phyloP scores from a whole-genome alignment of 2,329 filamentous ascomycete genomes.

The Neofusicoccum kwambonambiense region DNA sequence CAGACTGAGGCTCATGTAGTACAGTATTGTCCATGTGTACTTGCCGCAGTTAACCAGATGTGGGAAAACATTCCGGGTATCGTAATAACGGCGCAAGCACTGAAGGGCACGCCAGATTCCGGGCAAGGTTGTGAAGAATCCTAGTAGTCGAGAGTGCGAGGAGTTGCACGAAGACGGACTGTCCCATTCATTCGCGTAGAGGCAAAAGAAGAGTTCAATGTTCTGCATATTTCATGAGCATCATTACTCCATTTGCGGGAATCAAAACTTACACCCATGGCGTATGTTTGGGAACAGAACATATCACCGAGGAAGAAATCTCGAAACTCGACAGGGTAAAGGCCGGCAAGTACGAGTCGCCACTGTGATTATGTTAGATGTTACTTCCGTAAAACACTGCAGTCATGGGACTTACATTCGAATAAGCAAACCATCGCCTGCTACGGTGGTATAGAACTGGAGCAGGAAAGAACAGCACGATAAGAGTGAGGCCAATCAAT shows the following conservation, averaged over 20 bases:
- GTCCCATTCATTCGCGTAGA: conserved; percentile 79
- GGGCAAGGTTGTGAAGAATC: conserved; percentile 80
- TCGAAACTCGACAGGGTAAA: conserved; percentile 92
- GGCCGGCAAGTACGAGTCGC: conserved; percentile 77
- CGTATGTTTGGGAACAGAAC: conserved; percentile 93
- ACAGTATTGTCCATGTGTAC: conserved; percentile 80
- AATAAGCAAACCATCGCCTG: conserved; percentile 82
- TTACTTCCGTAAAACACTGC: not conserved
- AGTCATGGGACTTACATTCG: conserved; percentile 62
- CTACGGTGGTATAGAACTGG: conserved; percentile 73
- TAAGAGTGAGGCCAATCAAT: conserved; percentile 65
- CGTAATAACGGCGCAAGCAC: conserved; percentile 83
- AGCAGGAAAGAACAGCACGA: conserved; percentile 73
- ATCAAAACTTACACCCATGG: conserved; percentile 67
- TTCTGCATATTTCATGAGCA: conserved; percentile 57
- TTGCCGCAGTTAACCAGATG: conserved; percentile 92
- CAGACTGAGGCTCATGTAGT: conserved; percentile 74
- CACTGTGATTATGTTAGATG: conserved; percentile 57
- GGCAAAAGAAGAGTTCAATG: conserved; percentile 88
- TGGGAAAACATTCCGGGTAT: conserved; percentile 84
- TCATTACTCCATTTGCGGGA: not conserved
- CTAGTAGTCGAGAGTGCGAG: conserved; percentile 74
- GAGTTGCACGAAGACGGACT: conserved; percentile 80
- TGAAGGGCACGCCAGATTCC: conserved; percentile 89
- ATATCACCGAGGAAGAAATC: conserved; percentile 98